These are phyloP conservation scores for Fusarium luffae DNA, from an alignment of 2,329 filamentous ascomycete species.

Conservation along the genomic window DNA sequence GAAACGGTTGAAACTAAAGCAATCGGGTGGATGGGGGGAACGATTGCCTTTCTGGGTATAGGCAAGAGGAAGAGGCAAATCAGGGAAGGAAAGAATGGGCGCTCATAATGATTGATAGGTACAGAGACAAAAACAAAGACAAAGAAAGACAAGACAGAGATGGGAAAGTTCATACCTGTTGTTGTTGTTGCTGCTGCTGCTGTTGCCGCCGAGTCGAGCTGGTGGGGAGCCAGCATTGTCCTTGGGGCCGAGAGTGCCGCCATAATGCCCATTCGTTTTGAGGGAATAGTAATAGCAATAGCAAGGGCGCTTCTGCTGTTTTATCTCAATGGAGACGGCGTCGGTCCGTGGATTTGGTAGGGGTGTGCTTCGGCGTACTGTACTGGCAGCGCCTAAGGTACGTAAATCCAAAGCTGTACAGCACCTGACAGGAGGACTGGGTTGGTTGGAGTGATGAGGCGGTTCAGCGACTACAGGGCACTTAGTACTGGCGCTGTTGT, in stretches of 20 bases:
- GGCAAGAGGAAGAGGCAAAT: slow-evolving; percentile 18
- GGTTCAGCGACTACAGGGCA: slow-evolving; percentile 25
- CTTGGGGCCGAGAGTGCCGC: slow-evolving; percentile 43
- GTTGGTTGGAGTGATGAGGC: slow-evolving; percentile 28
- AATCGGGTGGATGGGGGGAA: neutral
- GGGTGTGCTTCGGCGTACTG: slow-evolving; percentile 42
- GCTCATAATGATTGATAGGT: slow-evolving; percentile 14
- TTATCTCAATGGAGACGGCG: slow-evolving; percentile 24
- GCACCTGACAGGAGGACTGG: slow-evolving; percentile 34
- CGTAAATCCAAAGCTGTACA: slow-evolving; percentile 15
- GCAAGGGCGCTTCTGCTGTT: slow-evolving; percentile 30
- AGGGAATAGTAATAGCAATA: slow-evolving; percentile 1
- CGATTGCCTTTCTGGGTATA: slow-evolving; percentile 20
- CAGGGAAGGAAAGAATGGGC: slow-evolving; percentile 14
- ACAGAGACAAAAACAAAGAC: slow-evolving; percentile 23
- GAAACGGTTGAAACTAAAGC: slow-evolving; percentile 15
- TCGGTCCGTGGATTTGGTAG: slow-evolving; percentile 6
- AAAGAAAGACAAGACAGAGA: slow-evolving; percentile 1
- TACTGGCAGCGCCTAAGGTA: slow-evolving; percentile 32
- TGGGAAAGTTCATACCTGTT: slow-evolving; percentile 38
- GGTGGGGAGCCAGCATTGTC: slow-evolving; percentile 40
- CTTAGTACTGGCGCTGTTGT: neutral
- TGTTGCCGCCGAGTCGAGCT: slow-evolving; percentile 39
- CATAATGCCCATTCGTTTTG: slow-evolving; percentile 32
- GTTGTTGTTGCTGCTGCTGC: slow-evolving; percentile 17